A percentile compares a stretch with the other conserved stretches of the same genome.
Evolutionary conservation across 257 asterid species (phyloP).

Genomic region (Rubia yunnanensis): DNA sequence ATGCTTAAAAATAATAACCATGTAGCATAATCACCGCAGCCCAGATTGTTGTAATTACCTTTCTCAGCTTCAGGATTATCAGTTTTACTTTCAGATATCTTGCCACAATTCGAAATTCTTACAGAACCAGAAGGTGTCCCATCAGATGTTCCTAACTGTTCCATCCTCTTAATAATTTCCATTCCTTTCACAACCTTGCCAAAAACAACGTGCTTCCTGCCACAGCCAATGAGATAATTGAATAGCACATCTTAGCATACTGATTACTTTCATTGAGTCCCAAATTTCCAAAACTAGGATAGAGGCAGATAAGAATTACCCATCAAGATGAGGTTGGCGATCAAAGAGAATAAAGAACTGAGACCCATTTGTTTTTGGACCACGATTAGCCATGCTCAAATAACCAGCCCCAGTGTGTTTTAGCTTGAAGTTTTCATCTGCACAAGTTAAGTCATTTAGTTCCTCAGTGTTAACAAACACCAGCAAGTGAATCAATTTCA

Average conservation of each 20-base stretch:
- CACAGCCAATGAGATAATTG: slow-evolving; percentile 12
- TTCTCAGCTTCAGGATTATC: slow-evolving; percentile 34
- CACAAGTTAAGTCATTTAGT: slow-evolving; percentile 8
- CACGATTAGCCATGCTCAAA: slow-evolving; percentile 98
- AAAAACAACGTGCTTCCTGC: slow-evolving; percentile 95
- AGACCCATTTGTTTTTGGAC: slow-evolving; percentile 93
- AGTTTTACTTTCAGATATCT: slow-evolving; percentile 31
- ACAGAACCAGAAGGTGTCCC: slow-evolving; percentile 60
- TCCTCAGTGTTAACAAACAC: slow-evolving; percentile 10
- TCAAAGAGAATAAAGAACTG: slow-evolving; percentile 88
- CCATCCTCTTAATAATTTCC: slow-evolving; percentile 74
- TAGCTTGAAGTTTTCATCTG: slow-evolving; percentile 91
- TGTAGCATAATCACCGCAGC: neutral
- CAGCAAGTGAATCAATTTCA: slow-evolving; percentile 5
- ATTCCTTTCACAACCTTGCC: slow-evolving; percentile 91
- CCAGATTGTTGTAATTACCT: slow-evolving; percentile 35
- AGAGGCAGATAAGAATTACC: slow-evolving; percentile 41
- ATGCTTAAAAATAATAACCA: slow-evolving; percentile 8
- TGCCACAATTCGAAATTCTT: slow-evolving; percentile 77
- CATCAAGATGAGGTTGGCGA: slow-evolving; percentile 92
- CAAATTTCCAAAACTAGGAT: neutral
- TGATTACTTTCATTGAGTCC: neutral
- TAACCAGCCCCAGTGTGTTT: slow-evolving; percentile 66
- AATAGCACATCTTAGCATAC: neutral
- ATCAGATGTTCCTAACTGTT: slow-evolving; percentile 62